phyloP scores from a whole-genome alignment of 192 early-diverging fungal species.

The Umbelopsis vinacea region DNA sequence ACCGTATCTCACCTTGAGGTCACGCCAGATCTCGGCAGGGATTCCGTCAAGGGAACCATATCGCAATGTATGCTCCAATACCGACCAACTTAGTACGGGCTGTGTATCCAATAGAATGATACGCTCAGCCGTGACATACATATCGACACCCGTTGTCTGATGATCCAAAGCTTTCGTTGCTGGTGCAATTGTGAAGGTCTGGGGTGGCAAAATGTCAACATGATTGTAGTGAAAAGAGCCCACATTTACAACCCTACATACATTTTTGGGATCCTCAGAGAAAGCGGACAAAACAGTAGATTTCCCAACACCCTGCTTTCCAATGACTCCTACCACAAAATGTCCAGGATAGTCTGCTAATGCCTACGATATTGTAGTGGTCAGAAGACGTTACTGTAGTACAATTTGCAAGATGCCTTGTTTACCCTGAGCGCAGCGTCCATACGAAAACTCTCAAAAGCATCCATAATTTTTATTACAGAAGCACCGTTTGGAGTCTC shows the following conservation, averaged over 20 bases:
- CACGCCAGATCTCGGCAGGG: conserved; percentile 48
- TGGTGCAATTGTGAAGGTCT: not conserved
- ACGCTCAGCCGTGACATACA: conserved; percentile 68
- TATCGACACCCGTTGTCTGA: conserved; percentile 62
- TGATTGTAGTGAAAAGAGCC: not conserved
- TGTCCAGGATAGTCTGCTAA: conserved; percentile 68
- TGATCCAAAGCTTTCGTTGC: conserved; percentile 15
- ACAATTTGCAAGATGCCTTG: too few relatives aligned
- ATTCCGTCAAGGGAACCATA: conserved; percentile 43
- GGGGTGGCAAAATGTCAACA: not conserved
- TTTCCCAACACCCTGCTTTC: conserved; percentile 70
- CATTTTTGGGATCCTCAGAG: conserved; percentile 35
- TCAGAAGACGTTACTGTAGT: not conserved
- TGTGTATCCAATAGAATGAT: conserved; percentile 67
- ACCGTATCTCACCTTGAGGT: conserved; percentile 33
- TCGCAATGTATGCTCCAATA: conserved; percentile 47
- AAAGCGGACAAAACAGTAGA: conserved; percentile 63
- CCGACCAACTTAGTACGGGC: conserved; percentile 52
- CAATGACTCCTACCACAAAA: conserved; percentile 70
- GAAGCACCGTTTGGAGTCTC: not conserved
- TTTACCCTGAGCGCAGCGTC: conserved; percentile 1
- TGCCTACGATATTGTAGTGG: conserved; percentile 23
- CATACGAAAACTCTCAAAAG: not conserved
- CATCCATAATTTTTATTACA: not conserved
- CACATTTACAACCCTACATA: not conserved